phyloP scores from a whole-genome alignment of 805 yeast genomes.

The Yamadazyma laniorum region DNA sequence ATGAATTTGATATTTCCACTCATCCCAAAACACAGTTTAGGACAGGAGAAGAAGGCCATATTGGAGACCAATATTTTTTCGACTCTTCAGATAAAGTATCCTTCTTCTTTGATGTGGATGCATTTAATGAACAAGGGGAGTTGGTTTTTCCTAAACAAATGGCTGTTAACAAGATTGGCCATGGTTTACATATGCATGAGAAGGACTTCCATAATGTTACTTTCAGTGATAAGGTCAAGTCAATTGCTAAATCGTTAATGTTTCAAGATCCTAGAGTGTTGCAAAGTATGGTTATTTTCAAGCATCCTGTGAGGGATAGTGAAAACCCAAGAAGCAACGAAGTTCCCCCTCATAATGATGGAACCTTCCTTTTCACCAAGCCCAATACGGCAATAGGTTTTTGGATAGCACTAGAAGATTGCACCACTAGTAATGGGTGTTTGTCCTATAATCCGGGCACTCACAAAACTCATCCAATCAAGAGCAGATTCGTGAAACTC shows the following conservation, averaged over 20 bases:
- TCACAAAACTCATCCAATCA: conserved; percentile 55
- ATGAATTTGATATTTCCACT: conserved; percentile 46
- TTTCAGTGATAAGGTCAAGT: conserved; percentile 46
- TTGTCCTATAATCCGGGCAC: conserved; percentile 68
- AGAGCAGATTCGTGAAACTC: conserved; percentile 61
- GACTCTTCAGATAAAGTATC: conserved; percentile 66
- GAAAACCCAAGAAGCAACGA: conserved; percentile 41
- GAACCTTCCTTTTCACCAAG: conserved; percentile 64
- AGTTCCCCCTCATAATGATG: conserved; percentile 80
- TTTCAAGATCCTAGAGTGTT: conserved; percentile 67
- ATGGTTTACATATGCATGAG: conserved; percentile 64
- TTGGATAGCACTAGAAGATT: conserved; percentile 80
- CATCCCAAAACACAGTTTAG: conserved; percentile 75
- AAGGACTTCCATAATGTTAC: conserved; percentile 50
- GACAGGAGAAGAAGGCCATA: conserved; percentile 54
- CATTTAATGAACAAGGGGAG: conserved; percentile 54
- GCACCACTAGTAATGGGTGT: conserved; percentile 67
- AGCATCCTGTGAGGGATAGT: conserved; percentile 50
- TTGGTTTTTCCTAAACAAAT: conserved; percentile 50
- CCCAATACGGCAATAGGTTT: conserved; percentile 75
- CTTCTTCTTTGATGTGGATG: conserved; percentile 70
- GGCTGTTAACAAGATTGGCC: conserved; percentile 78
- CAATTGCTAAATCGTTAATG: conserved; percentile 51
- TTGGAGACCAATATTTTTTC: conserved; percentile 72
- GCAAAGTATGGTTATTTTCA: conserved; percentile 77